These are phyloP conservation scores for Malania oleifera DNA, from an alignment of 164 flowering plant genomes.

Conservation along the genomic window DNA sequence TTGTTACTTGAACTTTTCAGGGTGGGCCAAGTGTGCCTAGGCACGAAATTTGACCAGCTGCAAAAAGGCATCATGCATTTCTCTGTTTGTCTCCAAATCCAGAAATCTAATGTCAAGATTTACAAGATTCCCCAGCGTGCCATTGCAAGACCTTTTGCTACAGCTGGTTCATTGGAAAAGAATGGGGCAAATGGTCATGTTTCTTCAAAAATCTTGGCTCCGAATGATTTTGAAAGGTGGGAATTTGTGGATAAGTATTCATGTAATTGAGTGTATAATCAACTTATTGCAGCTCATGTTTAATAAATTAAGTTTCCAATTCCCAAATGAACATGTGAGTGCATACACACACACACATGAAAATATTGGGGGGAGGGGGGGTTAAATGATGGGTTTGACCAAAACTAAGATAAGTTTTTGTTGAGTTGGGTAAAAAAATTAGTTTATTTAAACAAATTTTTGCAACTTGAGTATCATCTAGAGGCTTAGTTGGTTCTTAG, in stretches of 20 bases:
- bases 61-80: conserved; percentile 13
- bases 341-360: too few species aligned
- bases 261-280: neutral
- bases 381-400: too few species aligned
- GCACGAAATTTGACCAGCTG: conserved; percentile 11
- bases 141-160: conserved; percentile 15
- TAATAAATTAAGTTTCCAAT: too few species aligned
- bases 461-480: too few species aligned
- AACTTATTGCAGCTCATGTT: too few species aligned
- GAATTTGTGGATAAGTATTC: neutral
- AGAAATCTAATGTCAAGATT: conserved; percentile 14
- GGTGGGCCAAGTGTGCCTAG: conserved; percentile 11
- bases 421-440: too few species aligned
- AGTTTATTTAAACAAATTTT: too few species aligned
- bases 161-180: conserved; percentile 17
- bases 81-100: conserved; percentile 11
- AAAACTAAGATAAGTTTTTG: too few species aligned
- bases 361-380: too few species aligned
- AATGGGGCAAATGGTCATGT: conserved; percentile 2
- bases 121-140: conserved; percentile 14
- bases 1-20: conserved; percentile 16
- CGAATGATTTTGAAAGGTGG: neutral
- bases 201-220: conserved; percentile 1
- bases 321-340: too few species aligned
- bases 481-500: too few species aligned